Percentiles rank a stretch among this genome's conserved stretches.
These are phyloP conservation scores for Zoysia matrella DNA, from an alignment of 202 grass and related monocot genomes.

Conservation along the genomic window DNA sequence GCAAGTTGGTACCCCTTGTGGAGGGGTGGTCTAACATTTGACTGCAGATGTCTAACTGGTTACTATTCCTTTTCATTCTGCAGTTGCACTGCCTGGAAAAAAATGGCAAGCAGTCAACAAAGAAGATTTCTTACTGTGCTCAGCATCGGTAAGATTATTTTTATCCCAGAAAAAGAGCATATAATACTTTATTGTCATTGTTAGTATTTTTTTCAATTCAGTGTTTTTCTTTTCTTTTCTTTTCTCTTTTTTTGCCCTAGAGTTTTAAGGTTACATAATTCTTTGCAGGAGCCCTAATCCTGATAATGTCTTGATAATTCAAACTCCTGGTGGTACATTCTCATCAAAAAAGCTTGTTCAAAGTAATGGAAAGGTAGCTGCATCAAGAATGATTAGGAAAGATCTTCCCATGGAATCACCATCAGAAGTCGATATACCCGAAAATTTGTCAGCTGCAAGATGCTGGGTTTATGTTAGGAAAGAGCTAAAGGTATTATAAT, in stretches of 20 bases:
- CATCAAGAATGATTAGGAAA: conserved; percentile 91
- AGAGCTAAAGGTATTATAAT: conserved; percentile 71
- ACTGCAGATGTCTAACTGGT: conserved; percentile 20
- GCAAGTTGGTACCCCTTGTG: too few species aligned
- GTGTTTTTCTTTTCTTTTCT: conserved; percentile 8
- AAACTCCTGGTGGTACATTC: conserved; percentile 88
- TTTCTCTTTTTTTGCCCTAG: not conserved
- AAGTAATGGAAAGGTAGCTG: conserved; percentile 60
- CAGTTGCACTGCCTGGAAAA: conserved; percentile 86
- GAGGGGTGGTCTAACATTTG: too few species aligned
- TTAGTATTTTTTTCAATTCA: conserved; percentile 4
- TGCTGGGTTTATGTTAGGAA: conserved; percentile 77
- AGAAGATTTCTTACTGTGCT: conserved; percentile 91
- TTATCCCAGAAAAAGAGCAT: conserved; percentile 1
- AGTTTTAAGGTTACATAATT: conserved; percentile 32
- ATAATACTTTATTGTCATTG: conserved; percentile 14
- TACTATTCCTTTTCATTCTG: conserved; percentile 36
- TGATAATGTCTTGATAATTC: conserved; percentile 96
- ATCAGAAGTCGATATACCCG: conserved; percentile 46
- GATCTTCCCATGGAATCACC: conserved; percentile 56
- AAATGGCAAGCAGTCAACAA: conserved; percentile 86
- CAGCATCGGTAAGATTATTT: conserved; percentile 70
- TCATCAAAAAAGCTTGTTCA: conserved; percentile 90
- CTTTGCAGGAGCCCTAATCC: conserved; percentile 80
- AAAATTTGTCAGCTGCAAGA: conserved; percentile 64